Evolutionary conservation across 768 basidiomycete species (phyloP).

Genomic region (Cystofilobasidium capitatum): DNA sequence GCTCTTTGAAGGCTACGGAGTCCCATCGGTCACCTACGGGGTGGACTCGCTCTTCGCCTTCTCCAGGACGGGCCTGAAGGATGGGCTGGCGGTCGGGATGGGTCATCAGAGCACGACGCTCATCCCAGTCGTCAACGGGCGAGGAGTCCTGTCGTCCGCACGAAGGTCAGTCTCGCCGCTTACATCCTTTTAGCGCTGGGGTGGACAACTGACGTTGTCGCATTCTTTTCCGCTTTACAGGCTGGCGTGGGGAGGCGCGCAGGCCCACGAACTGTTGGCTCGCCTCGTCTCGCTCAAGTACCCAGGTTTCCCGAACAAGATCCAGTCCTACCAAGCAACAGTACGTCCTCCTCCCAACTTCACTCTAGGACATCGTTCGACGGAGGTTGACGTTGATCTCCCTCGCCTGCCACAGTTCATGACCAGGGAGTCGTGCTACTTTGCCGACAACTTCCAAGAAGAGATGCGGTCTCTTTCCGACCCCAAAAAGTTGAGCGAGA

Average conservation of each 20-base stretch:
- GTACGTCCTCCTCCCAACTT: conserved; percentile 44
- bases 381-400: neutral
- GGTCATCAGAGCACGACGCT: conserved; percentile 85
- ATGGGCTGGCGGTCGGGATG: conserved; percentile 82
- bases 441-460: conserved; percentile 63
- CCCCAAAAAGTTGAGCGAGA: conserved; percentile 54
- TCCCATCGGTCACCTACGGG: conserved; percentile 75
- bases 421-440: conserved; percentile 74
- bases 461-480: conserved; percentile 60
- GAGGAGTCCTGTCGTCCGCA: conserved; percentile 69
- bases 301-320: conserved; percentile 76
- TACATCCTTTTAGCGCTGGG: neutral
- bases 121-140: conserved; percentile 74
- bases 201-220: neutral
- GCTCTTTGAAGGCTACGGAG: conserved; percentile 85
- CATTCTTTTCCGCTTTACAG: conserved; percentile 42
- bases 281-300: conserved; percentile 94
- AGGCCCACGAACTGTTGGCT: conserved; percentile 81
- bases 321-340: conserved; percentile 64
- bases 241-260: conserved; percentile 86
- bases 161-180: conserved; percentile 54
- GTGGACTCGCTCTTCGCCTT: conserved; percentile 89
- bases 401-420: conserved; percentile 59
- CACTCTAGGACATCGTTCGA: neutral
- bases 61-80: conserved; percentile 52